These are phyloP conservation scores for Saccharomycopsis lassenensis DNA, from an alignment of 805 yeast genomes.

Conservation along the genomic window DNA sequence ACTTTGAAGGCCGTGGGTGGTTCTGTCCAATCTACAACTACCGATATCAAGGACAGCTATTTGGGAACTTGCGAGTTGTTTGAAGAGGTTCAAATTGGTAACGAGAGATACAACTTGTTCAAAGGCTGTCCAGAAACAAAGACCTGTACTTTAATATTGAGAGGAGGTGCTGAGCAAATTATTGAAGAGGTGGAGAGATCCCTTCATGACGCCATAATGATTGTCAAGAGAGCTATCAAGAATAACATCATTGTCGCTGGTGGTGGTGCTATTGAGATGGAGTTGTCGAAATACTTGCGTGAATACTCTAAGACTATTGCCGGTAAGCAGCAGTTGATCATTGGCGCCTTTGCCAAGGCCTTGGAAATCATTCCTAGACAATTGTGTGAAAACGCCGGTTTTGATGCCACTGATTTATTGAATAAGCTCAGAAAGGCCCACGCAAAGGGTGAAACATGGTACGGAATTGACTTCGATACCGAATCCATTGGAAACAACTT, in stretches of 20 bases:
- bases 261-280: slow-evolving; percentile 99
- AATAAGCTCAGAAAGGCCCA: slow-evolving; percentile 88
- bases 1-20: slow-evolving; percentile 94
- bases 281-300: slow-evolving; percentile 76
- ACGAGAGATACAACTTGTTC: slow-evolving; percentile 88
- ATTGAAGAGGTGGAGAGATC: slow-evolving; percentile 97
- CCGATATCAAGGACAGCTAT: slow-evolving; percentile 57
- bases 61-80: slow-evolving; percentile 78
- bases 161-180: slow-evolving; percentile 98
- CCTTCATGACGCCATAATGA: slow-evolving; percentile 96
- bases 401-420: slow-evolving; percentile 91
- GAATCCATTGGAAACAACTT: slow-evolving; percentile 79
- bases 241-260: slow-evolving; percentile 90
- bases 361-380: slow-evolving; percentile 95
- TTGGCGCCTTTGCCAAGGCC: slow-evolving; percentile 88
- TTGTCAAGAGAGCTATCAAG: slow-evolving; percentile 87
- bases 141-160: slow-evolving; percentile 83
- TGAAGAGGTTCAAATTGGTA: slow-evolving; percentile 93
- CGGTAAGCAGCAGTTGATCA: slow-evolving; percentile 91
- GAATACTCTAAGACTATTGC: slow-evolving; percentile 81
- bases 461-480: slow-evolving; percentile 82
- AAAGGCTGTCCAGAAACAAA: slow-evolving; percentile 86
- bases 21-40: slow-evolving; percentile 62
- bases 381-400: slow-evolving; percentile 97
- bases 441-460: slow-evolving; percentile 86